Base-by-base conservation (phyloP, 352 stramenopile species). In the Globisporangium polare region DNA sequence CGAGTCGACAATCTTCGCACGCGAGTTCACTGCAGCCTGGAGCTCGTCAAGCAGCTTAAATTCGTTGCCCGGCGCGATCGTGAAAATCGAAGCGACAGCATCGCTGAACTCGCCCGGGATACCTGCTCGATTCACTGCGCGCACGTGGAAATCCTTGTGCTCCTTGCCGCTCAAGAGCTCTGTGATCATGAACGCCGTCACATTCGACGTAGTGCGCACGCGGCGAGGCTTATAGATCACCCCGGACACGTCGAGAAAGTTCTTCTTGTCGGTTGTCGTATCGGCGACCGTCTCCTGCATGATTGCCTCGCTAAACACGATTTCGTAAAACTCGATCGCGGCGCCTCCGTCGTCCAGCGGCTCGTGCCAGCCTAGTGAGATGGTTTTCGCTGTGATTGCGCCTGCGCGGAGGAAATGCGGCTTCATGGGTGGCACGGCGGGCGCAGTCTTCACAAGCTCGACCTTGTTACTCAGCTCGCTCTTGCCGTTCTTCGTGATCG, bases 31-130 rank as follows among this genome's bases (percentile, higher is more conserved):
- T n/a, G 83, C 85, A 46, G 81, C 79, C 50, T 94, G 80, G 0
- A 94, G 58, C 26, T 94, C 85, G n/a, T 91, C 80, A 18, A 94
- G 69, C 29, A 92, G 56, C 41, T 76, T 78, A 52, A 80, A 81
- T 39, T 90, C 82, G 37, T 78, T 90, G 15, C 78, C 78, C 26
- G 81, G 80, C 9, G 68, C 78, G 61, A 90, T 78, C 3, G 82
- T 94, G 22, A 86, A 75, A 20, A 94, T 78, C 0, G 80, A 72
- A 5, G 71, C 70, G 27, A 94, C 78, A 0, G 51, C 10, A 1
- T 70, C 52, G 18, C 78, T 83, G 37, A 82, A 88, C 0, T 75
- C 69, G 0, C 84, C 77, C 17, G 73, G 74, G 15, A 90, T 83
- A 0, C 82, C 82, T 12, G 78, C 70, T 5, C 31, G 37, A 50